Evolutionary conservation across 2,329 filamentous ascomycete genomes (phyloP).

Genomic region (Penicillium sp.): DNA sequence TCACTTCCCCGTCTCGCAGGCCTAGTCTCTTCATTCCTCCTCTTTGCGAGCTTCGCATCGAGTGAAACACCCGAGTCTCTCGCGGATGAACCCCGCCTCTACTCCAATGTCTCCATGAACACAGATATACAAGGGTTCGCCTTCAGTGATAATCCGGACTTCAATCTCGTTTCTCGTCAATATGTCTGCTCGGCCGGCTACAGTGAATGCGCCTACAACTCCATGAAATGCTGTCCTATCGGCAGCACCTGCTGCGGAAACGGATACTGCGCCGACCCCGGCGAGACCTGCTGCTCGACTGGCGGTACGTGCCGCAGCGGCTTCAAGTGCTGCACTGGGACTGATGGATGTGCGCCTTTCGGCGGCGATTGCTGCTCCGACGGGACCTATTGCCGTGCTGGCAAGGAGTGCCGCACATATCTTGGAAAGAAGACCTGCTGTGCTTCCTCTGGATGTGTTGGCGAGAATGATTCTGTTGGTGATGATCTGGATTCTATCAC

Average conservation of each 20-base stretch:
- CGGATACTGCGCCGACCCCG: conserved; percentile 17
- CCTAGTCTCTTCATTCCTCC: not conserved
- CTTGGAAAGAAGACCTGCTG: conserved; percentile 17
- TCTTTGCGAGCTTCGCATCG: not conserved
- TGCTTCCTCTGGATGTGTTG: conserved; percentile 11
- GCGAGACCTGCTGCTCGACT: conserved; percentile 14
- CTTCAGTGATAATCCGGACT: conserved; percentile 1
- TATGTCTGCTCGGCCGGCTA: conserved; percentile 13
- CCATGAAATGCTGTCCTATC: conserved; percentile 14
- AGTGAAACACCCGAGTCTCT: not conserved
- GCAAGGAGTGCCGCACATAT: conserved; percentile 16
- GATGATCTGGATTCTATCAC: not conserved
- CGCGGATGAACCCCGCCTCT: conserved; percentile 11
- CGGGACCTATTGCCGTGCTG: conserved; percentile 17
- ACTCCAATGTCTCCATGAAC: conserved; percentile 9
- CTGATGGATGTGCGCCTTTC: conserved; percentile 14
- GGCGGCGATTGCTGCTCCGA: conserved; percentile 19
- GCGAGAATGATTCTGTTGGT: conserved; percentile 4
- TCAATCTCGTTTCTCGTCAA: conserved; percentile 26
- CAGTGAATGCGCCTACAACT: conserved; percentile 13
- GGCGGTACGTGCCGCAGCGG: conserved; percentile 17
- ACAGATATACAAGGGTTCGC: not conserved
- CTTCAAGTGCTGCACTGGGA: conserved; percentile 18
- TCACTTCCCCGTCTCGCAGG: not conserved
- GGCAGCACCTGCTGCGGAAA: conserved; percentile 14